Conservation (phyloP, 306 rosid species). For the Trifolium dubium region DNA sequence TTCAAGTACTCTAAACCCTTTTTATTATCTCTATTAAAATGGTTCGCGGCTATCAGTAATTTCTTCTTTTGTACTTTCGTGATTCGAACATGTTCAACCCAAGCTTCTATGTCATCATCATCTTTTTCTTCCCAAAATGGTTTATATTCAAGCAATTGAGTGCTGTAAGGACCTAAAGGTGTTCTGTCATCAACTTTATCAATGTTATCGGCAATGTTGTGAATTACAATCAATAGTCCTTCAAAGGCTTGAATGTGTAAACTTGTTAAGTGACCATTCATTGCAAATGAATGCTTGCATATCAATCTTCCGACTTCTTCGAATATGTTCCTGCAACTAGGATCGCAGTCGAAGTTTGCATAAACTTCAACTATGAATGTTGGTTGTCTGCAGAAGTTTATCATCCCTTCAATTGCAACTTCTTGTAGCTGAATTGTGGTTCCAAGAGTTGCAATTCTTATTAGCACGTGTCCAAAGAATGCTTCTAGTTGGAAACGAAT, state of each 20-base stretch:
- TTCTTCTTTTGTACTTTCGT: conserved; percentile 79
- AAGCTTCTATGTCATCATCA: conserved; percentile 48
- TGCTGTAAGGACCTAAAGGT: conserved; percentile 48
- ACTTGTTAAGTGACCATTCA: conserved; percentile 52
- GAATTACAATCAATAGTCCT: conserved; percentile 70
- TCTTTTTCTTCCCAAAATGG: conserved; percentile 82
- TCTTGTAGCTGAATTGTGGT: conserved; percentile 75
- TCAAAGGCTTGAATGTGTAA: conserved; percentile 84
- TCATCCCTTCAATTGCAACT: conserved; percentile 84
- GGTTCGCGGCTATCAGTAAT: conserved; percentile 73
- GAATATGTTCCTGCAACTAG: conserved; percentile 62
- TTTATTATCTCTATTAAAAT: conserved; percentile 80
- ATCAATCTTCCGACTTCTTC: conserved; percentile 80
- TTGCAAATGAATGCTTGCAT: conserved; percentile 80
- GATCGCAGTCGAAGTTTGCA: conserved; percentile 84
- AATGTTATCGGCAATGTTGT: conserved; percentile 82
- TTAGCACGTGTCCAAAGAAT: conserved; percentile 66
- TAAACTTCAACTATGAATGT: conserved; percentile 67
- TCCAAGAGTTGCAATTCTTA: conserved; percentile 60
- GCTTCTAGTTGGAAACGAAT: conserved; percentile 83
- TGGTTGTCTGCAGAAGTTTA: conserved; percentile 86
- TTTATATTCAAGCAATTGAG: conserved; percentile 55
- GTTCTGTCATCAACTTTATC: conserved; percentile 54
- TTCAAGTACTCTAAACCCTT: conserved; percentile 84
- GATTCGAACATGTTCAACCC: conserved; percentile 64